These are phyloP conservation scores for Didymella arachidicola DNA, from an alignment of 2,329 filamentous ascomycete genomes.

Conservation along the genomic window DNA sequence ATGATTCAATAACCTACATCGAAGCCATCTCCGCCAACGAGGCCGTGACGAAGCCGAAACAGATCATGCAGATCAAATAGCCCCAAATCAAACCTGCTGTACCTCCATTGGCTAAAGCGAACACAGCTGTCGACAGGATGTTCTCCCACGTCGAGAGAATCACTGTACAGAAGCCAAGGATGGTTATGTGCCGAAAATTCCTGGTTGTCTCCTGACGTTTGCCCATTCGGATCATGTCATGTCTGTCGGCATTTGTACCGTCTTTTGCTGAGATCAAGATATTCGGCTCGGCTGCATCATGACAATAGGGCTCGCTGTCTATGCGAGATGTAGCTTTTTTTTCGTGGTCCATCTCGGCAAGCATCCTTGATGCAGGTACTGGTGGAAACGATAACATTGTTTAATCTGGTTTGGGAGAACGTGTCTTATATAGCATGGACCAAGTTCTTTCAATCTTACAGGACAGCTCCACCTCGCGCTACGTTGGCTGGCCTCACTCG, in stretches of 20 bases:
- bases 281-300: conserved; percentile 20
- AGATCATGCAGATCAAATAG: conserved; percentile 35
- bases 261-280: conserved; percentile 23
- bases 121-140: conserved; percentile 16
- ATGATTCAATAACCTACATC: conserved; percentile 24
- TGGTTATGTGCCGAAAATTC: conserved; percentile 26
- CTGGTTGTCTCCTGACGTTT: conserved; percentile 32
- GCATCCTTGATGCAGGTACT: too few species aligned
- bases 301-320: conserved; percentile 15
- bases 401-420: too few species aligned
- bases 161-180: conserved; percentile 32
- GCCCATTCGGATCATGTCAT: conserved; percentile 37
- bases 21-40: conserved; percentile 46
- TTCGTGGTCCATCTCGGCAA: conserved; percentile 9
- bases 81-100: conserved; percentile 44
- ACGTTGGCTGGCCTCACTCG: too few species aligned
- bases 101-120: conserved; percentile 37
- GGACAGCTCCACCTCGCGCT: too few species aligned
- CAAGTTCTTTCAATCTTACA: too few species aligned
- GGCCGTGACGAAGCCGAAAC: conserved; percentile 34
- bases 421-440: too few species aligned
- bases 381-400: too few species aligned
- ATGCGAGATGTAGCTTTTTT: conserved; percentile 23
- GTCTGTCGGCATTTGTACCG: conserved; percentile 28
- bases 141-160: conserved; percentile 35